Base-by-base conservation (phyloP, 2,329 filamentous ascomycete species). In the Apiospora malaysiana region DNA sequence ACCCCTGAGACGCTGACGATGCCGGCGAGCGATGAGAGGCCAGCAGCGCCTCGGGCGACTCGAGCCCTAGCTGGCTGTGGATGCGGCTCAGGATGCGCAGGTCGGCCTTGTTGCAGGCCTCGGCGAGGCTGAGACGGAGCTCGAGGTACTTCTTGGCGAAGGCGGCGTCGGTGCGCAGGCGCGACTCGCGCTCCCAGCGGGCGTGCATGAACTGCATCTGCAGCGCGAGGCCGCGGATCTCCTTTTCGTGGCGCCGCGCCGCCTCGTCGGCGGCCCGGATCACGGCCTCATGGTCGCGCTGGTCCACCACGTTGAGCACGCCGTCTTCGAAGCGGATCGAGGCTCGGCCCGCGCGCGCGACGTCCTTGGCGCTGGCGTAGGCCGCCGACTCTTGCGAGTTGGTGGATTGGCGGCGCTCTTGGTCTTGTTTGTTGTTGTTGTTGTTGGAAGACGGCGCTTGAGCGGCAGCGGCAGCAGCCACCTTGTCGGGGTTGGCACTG, bases 141-240 rank as follows among this genome's bases (percentile, higher is more conserved):
- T 91, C 82, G 82, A 98, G 89, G 81, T 94, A 95, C 75, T 88
- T 90, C 87, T 99, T 99, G 74, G 94, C 94, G 83, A 92, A 97
- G 10, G 93, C 93, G 43, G 95, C 89, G 77, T 95, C 93, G 73
- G 88, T 87, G 56, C 96, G 89, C 82, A 98, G 91, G 68, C 88
- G 89, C 75, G 93, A 90, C 82, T 98, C 95, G 43, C 96, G 89
- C 79, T 90, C 88, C 83, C 93, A 93, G 69, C 92, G 90, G 1
- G 94, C 93, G 77, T 94, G 90, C 80, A 98, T 90, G 90, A 93
- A 98, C 77, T 94, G 89, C 79, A 98, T 95, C 82, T 98, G 95
- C 83, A 96, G 93, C 69, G 90, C 89, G 78, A 98, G 87, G 23
- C 95, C 95, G 75, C 91, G 90, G 69, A 98, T 84, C 82, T 97